Percentiles rank a stretch among this genome's conserved stretches.
These are phyloP conservation scores for Vanrija humicola DNA, from an alignment of 1,284 basidiomycete genomes.

Conservation along the genomic window DNA sequence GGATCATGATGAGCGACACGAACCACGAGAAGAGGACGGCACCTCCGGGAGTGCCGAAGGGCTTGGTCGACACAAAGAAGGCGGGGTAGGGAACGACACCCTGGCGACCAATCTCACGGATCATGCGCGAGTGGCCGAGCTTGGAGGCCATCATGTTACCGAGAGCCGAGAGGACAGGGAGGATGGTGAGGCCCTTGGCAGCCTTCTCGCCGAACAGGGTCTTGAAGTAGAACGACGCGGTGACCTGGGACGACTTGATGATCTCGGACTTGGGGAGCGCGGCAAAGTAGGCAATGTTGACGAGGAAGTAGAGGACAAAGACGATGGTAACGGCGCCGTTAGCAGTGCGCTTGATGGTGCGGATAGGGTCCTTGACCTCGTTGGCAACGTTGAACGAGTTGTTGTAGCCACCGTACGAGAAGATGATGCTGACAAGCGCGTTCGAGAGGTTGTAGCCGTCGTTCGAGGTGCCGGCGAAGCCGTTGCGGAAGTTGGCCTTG, in stretches of 20 bases:
- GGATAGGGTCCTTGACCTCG: constrained; percentile 47
- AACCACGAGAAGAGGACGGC: constrained; percentile 53
- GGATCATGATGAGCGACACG: constrained; percentile 55
- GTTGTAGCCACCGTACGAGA: constrained; percentile 45
- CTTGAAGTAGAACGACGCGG: constrained; percentile 43
- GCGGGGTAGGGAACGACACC: constrained; percentile 39
- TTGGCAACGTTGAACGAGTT: constrained; percentile 54
- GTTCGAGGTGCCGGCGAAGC: constrained; percentile 52
- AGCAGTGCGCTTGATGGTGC: constrained; percentile 29
- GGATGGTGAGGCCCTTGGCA: constrained; percentile 26
- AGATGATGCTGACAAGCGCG: constrained; percentile 19
- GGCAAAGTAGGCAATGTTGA: constrained; percentile 46
- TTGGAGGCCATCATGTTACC: constrained; percentile 33
- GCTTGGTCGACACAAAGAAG: constrained; percentile 31
- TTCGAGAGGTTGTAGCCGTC: constrained; percentile 53
- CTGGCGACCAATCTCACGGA: constrained; percentile 39
- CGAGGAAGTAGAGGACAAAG: constrained; percentile 29
- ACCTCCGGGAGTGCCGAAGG: constrained; percentile 46
- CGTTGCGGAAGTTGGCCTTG: constrained; percentile 53
- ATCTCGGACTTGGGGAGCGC: constrained; percentile 43
- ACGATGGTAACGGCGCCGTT: constrained; percentile 27
- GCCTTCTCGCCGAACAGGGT: constrained; percentile 45
- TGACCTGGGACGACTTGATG: constrained; percentile 29
- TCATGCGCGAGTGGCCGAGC: constrained; percentile 51
- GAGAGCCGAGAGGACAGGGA: constrained; percentile 43